Evolutionary conservation across 495 filamentous ascomycete species (phyloP), one percentile per base, ranked within the genome.

Genomic region (Viridothelium virens): DNA sequence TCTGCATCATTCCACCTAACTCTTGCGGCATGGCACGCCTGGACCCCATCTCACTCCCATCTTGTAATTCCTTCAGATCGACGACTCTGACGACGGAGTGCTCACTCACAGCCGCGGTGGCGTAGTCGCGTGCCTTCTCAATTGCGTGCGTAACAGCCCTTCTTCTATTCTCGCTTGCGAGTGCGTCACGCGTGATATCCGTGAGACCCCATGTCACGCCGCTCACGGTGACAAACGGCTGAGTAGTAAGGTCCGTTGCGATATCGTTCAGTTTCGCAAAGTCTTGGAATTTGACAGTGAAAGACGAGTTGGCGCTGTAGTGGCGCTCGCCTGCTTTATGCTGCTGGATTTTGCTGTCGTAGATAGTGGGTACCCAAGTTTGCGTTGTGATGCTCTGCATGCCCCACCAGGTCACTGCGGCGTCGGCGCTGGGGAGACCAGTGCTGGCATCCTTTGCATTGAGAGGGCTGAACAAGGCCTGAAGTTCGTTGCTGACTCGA

Each of bases 191-290:
- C 18, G 63, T 65, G 16, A 6, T 14, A 33, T 48, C 41, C 7
- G 63, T 65, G n/a, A 65, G 48, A 25, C 33, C 34, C 63, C 63
- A 65, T 10, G 41, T 48, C 44, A 65, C 63, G 44, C 44, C 12
- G 33, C 56, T 56, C 12, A 65, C 37, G 18, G 36, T 56, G 12
- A 65, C 47, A 12, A 65, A 65, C 9, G 10, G 10, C 18, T n/a
- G 14, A 10, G 44, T 5, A 3, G 41, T 18, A n/a, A 65, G 48
- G 12, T 48, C 47, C 3, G 41, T 50, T 3, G 63, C 63, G 18
- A 65, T 25, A 12, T 38, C 41, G 63, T 46, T 56, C 41, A 65
- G 36, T 5, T n/a, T 33, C 12, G 36, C 18, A 56, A 65, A 65
- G 63, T 65, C 44, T 25, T 56, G 25, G 34, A 65, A 65, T 2